These are phyloP conservation scores for Zasmidium cellare DNA, from an alignment of 2,329 filamentous ascomycete genomes.

Conservation along the genomic window DNA sequence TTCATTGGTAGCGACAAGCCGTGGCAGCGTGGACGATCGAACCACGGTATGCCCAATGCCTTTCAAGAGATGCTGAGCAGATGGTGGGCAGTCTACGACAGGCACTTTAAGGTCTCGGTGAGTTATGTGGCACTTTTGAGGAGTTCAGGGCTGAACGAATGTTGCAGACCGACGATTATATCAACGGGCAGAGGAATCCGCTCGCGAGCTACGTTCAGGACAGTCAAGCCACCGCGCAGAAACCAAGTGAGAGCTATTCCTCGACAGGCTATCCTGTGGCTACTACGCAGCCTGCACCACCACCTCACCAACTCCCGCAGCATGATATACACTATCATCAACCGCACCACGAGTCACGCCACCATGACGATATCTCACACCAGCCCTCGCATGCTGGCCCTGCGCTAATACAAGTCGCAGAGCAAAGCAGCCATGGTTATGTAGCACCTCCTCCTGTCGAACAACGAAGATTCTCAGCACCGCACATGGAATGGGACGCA, in stretches of 20 bases:
- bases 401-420: conserved; percentile 42
- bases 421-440: conserved; percentile 45
- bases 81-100: conserved; percentile 96
- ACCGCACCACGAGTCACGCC: conserved; percentile 10
- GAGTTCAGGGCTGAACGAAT: conserved; percentile 12
- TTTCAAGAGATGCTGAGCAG: conserved; percentile 81
- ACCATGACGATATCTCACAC: conserved; percentile 9
- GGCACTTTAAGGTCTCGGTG: conserved; percentile 64
- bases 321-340: conserved; percentile 3
- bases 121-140: conserved; percentile 1
- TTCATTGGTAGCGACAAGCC: conserved; percentile 93
- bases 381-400: conserved; percentile 6
- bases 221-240: background rate
- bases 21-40: conserved; percentile 56
- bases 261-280: conserved; percentile 29
- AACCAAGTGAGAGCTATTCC: conserved; percentile 17
- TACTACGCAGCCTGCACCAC: conserved; percentile 21
- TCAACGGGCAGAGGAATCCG: conserved; percentile 16
- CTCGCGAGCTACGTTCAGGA: conserved; percentile 10
- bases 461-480: conserved; percentile 57
- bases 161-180: conserved; percentile 18
- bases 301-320: conserved; percentile 8
- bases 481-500: conserved; percentile 62
- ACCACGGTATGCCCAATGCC: conserved; percentile 57
- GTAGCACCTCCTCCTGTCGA: conserved; percentile 47